Evolutionary conservation across 257 asterid species (phyloP).

Genomic region (Solanum pimpinellifolium): DNA sequence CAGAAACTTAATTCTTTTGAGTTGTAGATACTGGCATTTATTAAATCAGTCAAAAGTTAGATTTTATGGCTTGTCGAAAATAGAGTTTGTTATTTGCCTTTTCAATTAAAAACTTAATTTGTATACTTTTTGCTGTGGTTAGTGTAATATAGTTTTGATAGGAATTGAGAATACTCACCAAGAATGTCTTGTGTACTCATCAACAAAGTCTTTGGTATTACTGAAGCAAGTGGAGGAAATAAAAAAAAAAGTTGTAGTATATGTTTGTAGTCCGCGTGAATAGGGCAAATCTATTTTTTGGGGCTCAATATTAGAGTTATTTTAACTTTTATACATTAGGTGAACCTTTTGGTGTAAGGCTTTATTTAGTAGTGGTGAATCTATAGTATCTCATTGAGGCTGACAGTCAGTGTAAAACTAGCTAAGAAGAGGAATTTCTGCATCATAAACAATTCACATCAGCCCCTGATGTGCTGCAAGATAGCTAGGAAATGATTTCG

Average conservation of each 20-base stretch:
- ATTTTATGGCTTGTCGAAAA: background rate
- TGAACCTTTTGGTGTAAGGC: too few species aligned
- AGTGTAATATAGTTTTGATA: background rate
- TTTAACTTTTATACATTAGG: too few species aligned
- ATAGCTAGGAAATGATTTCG: background rate
- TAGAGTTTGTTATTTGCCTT: background rate
- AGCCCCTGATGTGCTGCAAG: background rate
- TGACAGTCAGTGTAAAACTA: background rate
- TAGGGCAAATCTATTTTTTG: fast-evolving
- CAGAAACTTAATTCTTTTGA: background rate
- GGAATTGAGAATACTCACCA: background rate
- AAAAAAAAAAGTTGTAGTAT: background rate
- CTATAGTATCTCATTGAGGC: background rate
- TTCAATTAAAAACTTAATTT: background rate
- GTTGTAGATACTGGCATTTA: background rate
- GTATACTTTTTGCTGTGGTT: background rate
- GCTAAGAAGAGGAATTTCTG: background rate
- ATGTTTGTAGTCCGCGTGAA: background rate
- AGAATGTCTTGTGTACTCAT: background rate
- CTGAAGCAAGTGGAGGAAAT: background rate
- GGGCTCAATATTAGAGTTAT: too few species aligned
- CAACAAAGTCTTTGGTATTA: background rate
- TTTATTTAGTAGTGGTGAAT: too few species aligned
- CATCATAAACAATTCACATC: background rate
- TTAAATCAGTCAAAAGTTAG: background rate